Base-by-base conservation (phyloP, 2,329 filamentous ascomycete species). In the Monascus ruber region DNA sequence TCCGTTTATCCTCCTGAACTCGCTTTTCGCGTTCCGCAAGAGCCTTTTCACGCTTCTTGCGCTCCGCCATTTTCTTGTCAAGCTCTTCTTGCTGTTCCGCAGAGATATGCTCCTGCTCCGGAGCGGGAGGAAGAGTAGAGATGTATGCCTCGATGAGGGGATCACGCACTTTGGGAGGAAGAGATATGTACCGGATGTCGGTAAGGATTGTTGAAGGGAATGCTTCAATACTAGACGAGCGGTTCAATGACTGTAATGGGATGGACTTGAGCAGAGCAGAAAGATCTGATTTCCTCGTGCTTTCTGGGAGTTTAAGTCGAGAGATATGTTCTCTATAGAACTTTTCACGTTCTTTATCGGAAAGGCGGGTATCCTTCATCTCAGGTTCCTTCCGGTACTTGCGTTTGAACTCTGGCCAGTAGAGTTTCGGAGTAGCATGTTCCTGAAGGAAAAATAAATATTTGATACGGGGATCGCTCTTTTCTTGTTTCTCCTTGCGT, bases 351-450 rank as follows among this genome's bases (percentile, higher is more conserved):
- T 71, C 68, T 45, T 66, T 70, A 43, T 71, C 68, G 24, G 59
- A 58, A 33, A 71, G 45, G 11, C 64, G 55, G 5, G 52, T 51
- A 38, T 66, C 62, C 40, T 60, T 68, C 83, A 98, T 87, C 38
- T 80, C 74, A 0, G 75, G 62, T 47, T 94, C 87, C 47, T 83
- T 88, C 48, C 82, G 83, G 63, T 79, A 91, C 58, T 95, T 98
- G 28, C 91, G 74, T 52, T 85, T 86, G 64, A 98, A 98, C 58
- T 98, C 91, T 0, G 85, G 82, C 91, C 91, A 98, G 69, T 94
- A 98, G 1, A 98, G 72, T 64, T 94, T 96, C 0, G 85, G 82
- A 0, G 81, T 91, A 0, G 88, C 89, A 49, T 86, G 76, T 36
- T 81, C 76, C 46, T 89, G 79, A 26, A 98, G 69, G 46, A 98